Evolutionary conservation across 108 stramenopile species (phyloP).

Genomic region (Pelagomonas calceolata): DNA sequence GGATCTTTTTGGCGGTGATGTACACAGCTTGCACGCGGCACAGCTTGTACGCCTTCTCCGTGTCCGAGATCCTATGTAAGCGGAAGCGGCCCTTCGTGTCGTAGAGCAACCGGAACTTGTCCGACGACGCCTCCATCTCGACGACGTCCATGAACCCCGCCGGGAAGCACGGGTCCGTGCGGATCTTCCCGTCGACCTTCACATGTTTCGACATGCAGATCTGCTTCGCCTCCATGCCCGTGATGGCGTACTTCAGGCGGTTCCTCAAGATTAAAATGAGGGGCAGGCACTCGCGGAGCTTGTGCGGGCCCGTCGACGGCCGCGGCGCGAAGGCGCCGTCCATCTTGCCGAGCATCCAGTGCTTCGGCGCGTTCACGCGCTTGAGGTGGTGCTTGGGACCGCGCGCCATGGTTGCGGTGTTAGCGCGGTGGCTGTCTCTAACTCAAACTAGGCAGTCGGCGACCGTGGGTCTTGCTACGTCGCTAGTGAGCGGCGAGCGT

Average conservation of each 20-base stretch:
- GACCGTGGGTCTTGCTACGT: no score
- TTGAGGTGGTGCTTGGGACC: conserved; percentile 99
- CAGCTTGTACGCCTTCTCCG: conserved; percentile 92
- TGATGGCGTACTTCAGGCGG: conserved; percentile 99
- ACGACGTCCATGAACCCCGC: conserved; percentile 99
- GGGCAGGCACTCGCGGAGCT: conserved; percentile 92
- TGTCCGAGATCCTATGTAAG: conserved; percentile 79
- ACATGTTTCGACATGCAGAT: conserved; percentile 99
- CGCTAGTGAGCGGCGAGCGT: no score
- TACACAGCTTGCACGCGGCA: conserved; percentile 89
- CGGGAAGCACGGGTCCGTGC: conserved; percentile 96
- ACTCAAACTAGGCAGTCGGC: no score
- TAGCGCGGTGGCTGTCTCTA: no score
- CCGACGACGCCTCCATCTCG: conserved; percentile 82
- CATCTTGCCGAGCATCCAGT: conserved; percentile 99
- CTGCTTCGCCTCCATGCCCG: conserved; percentile 88
- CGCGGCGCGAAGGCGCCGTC: conserved; percentile 90
- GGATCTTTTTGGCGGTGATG: conserved; percentile 83
- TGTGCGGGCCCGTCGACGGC: conserved; percentile 94
- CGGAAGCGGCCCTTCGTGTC: conserved; percentile 97
- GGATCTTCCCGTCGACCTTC: conserved; percentile 95
- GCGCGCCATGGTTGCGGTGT: conserved; percentile 66
- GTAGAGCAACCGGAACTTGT: conserved; percentile 92
- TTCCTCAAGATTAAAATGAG: conserved; percentile 91
- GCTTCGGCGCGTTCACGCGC: conserved; percentile 96